These are phyloP conservation scores for Parsonsia alboflavescens DNA, from an alignment of 257 asterid species.

Conservation along the genomic window DNA sequence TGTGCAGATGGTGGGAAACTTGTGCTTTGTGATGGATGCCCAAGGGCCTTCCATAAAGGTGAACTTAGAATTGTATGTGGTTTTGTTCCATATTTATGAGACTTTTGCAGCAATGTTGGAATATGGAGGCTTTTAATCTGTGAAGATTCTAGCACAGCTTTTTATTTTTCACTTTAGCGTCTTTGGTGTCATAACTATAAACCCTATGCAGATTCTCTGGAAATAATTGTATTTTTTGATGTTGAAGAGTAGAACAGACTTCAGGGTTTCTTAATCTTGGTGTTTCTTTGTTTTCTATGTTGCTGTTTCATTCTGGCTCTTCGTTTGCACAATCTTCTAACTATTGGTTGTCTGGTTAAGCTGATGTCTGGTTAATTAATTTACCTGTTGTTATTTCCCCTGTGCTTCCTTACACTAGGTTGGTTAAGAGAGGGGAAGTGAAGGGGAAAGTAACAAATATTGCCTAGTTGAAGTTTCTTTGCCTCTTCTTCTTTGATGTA, in stretches of 20 bases:
- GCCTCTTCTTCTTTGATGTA: too few species aligned
- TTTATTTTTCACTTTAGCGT: neutral
- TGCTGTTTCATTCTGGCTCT: neutral
- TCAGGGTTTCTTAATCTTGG: neutral
- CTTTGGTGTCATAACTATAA: neutral
- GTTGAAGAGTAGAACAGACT: neutral
- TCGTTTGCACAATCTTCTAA: neutral
- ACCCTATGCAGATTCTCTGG: neutral
- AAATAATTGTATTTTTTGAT: neutral
- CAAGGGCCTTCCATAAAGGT: conserved; percentile 99
- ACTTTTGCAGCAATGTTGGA: neutral
- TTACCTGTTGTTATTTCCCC: neutral
- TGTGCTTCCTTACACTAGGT: neutral
- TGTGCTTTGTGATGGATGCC: conserved; percentile 99
- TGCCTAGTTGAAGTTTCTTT: too few species aligned
- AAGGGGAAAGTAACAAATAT: too few species aligned
- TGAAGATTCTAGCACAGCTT: neutral
- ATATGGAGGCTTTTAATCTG: neutral
- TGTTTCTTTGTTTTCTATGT: neutral
- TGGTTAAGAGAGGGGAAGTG: too few species aligned
- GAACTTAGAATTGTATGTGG: conserved; percentile 20
- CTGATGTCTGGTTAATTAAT: neutral
- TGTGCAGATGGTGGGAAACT: conserved; percentile 99
- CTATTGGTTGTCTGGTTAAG: neutral
- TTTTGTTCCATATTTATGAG: neutral